These are phyloP conservation scores for Yamadazyma conglobata DNA, from an alignment of 1,139 yeast genomes.

Conservation along the genomic window DNA sequence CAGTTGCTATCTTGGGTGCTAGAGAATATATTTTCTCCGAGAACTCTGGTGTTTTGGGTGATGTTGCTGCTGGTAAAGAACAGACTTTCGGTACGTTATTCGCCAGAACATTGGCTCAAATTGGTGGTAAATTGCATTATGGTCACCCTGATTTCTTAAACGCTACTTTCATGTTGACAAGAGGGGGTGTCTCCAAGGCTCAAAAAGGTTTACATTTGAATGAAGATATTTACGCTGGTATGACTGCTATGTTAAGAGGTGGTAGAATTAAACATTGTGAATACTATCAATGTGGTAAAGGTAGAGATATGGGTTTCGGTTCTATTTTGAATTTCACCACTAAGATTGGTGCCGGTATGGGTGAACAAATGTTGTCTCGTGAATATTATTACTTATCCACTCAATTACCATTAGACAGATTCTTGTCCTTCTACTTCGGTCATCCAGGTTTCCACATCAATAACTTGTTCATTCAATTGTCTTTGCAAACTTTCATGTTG, in stretches of 20 bases:
- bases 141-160: slow-evolving; percentile 99
- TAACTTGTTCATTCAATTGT: slow-evolving; percentile 90
- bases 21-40: slow-evolving; percentile 99
- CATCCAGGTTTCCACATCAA: slow-evolving; percentile 99
- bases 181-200: slow-evolving; percentile 99
- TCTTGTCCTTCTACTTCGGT: slow-evolving; percentile 95
- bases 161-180: slow-evolving; percentile 89
- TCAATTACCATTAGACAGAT: slow-evolving; percentile 94
- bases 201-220: slow-evolving; percentile 97
- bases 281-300: slow-evolving; percentile 99
- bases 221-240: slow-evolving; percentile 99
- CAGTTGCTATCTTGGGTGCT: slow-evolving; percentile 98
- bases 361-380: slow-evolving; percentile 98
- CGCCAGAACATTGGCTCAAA: slow-evolving; percentile 95
- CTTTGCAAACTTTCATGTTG: slow-evolving; percentile 89
- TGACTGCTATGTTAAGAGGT: slow-evolving; percentile 96
- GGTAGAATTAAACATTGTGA: slow-evolving; percentile 99
- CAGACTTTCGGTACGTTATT: slow-evolving; percentile 98
- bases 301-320: slow-evolving; percentile 99
- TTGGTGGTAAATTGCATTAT: slow-evolving; percentile 98
- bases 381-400: slow-evolving; percentile 97
- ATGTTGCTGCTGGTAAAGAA: slow-evolving; percentile 99
- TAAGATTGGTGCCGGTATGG: slow-evolving; percentile 99
- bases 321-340: slow-evolving; percentile 98
- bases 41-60: slow-evolving; percentile 98